Conservation (phyloP, 2,329 filamentous ascomycete genomes). For the Penicillium sp. region DNA sequence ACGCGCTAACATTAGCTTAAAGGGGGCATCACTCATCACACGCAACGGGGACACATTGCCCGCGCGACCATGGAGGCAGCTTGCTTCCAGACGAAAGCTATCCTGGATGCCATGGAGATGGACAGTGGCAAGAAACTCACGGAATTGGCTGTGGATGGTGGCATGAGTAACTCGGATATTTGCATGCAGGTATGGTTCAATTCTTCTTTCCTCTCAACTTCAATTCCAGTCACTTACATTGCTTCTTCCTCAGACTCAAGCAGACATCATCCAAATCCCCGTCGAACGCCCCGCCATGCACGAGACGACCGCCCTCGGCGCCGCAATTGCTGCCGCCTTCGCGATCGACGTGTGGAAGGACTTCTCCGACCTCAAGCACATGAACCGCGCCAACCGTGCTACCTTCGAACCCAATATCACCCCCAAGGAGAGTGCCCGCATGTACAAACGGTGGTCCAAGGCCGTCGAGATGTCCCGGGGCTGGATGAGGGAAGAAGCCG, state of each 20-base stretch:
- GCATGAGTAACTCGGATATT: conserved; percentile 84
- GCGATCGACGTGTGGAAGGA: conserved; percentile 79
- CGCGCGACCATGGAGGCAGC: conserved; percentile 88
- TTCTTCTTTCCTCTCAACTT: background rate
- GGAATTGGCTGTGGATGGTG: conserved; percentile 82
- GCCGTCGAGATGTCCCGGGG: conserved; percentile 80
- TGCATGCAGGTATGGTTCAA: conserved; percentile 73
- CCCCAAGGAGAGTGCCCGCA: conserved; percentile 62
- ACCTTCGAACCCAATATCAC: conserved; percentile 72
- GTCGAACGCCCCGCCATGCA: conserved; percentile 86
- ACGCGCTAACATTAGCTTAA: background rate
- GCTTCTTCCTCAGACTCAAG: conserved; percentile 64
- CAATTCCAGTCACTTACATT: conserved; percentile 1
- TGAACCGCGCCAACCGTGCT: conserved; percentile 73
- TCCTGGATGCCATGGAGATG: conserved; percentile 90
- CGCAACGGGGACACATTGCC: conserved; percentile 82
- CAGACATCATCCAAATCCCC: conserved; percentile 81
- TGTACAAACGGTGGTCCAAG: conserved; percentile 75
- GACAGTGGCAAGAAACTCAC: conserved; percentile 80
- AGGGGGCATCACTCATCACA: conserved; percentile 85
- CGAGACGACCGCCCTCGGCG: conserved; percentile 86
- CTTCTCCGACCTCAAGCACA: conserved; percentile 73
- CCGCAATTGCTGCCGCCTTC: conserved; percentile 85
- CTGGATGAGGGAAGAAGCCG: conserved; percentile 58
- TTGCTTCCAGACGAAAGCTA: conserved; percentile 90